Conservation (phyloP, 805 yeast genomes). For the Suhomyces sp. region DNA sequence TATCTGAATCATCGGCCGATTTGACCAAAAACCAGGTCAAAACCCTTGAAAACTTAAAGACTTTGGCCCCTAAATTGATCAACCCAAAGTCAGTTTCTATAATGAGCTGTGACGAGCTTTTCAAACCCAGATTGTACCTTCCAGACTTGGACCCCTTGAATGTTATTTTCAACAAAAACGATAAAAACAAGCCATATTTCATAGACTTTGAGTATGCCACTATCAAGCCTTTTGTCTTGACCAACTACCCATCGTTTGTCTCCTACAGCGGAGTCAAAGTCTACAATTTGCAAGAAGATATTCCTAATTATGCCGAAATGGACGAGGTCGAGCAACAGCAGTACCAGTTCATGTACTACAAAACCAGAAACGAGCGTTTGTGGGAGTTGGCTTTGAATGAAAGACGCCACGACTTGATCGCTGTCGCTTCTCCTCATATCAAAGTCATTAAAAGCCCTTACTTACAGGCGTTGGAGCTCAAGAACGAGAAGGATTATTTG, state of each 20-base stretch:
- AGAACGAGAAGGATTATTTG: conserved; percentile 56
- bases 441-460: conserved; percentile 70
- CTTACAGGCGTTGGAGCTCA: conserved; percentile 56
- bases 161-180: conserved; percentile 46
- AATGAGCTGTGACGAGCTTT: conserved; percentile 59
- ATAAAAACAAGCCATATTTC: conserved; percentile 43
- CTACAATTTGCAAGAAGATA: conserved; percentile 69
- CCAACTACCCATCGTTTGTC: conserved; percentile 77
- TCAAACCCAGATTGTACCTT: conserved; percentile 68
- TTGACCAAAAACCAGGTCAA: conserved; percentile 47
- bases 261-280: conserved; percentile 87
- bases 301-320: conserved; percentile 65
- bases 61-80: conserved; percentile 58
- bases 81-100: conserved; percentile 51
- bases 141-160: conserved; percentile 94
- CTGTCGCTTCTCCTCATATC: conserved; percentile 79
- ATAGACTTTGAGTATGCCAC: conserved; percentile 81
- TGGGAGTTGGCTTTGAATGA: conserved; percentile 80
- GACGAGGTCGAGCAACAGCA: conserved; percentile 74
- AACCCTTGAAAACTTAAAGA: conserved; percentile 60
- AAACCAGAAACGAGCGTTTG: conserved; percentile 86
- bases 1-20: not conserved
- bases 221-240: conserved; percentile 78
- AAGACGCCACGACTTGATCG: conserved; percentile 62
- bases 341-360: conserved; percentile 79